These are phyloP conservation scores for Solanum ossicruentum DNA, from an alignment of 257 asterid genomes.

Conservation along the genomic window DNA sequence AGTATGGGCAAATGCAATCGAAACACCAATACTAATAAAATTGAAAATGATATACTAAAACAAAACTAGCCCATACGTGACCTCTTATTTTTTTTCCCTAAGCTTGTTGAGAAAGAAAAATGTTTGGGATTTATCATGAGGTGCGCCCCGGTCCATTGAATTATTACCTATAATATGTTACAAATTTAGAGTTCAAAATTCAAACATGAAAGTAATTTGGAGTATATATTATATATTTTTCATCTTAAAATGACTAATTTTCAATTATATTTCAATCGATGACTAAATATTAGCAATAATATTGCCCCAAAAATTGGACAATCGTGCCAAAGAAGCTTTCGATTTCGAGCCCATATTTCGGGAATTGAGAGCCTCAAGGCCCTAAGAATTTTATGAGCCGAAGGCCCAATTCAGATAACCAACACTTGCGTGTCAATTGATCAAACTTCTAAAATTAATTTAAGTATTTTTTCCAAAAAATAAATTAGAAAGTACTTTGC, in stretches of 20 bases:
- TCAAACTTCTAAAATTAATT: too few species aligned
- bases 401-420: neutral
- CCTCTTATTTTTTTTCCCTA: too few species aligned
- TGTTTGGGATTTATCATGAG: too few species aligned
- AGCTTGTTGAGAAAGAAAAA: too few species aligned
- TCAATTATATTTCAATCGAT: neutral
- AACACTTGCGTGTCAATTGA: too few species aligned
- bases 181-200: neutral
- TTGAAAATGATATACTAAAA: neutral
- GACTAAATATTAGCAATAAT: neutral
- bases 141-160: neutral
- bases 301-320: too few species aligned
- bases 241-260: too few species aligned
- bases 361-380: neutral
- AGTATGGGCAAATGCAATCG: neutral
- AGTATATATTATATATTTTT: too few species aligned
- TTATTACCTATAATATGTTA: neutral
- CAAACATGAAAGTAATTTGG: neutral
- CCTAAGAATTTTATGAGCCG: neutral
- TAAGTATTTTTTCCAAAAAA: too few species aligned
- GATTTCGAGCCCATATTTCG: neutral
- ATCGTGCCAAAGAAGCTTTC: neutral
- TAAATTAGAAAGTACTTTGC: too few species aligned
- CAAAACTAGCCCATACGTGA: neutral
- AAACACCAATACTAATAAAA: neutral